These are phyloP conservation scores for Boletellus deceptivus DNA, from an alignment of 1,284 basidiomycete species.

Conservation along the genomic window DNA sequence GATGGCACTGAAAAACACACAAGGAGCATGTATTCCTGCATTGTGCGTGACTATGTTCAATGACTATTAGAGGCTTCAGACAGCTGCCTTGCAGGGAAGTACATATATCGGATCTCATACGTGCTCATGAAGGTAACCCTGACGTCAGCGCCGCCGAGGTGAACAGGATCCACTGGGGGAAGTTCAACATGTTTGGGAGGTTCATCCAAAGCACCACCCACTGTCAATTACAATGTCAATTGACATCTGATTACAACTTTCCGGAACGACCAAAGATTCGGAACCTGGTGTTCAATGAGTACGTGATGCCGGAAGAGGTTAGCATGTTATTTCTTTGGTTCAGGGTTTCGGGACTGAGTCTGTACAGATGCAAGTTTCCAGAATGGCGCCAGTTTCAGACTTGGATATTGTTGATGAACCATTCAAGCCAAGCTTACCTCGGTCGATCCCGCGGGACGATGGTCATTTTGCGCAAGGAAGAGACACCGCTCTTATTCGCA, in stretches of 20 bases:
- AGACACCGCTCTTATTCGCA: conserved; percentile 35
- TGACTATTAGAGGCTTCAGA: conserved; percentile 13
- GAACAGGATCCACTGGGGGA: conserved; percentile 78
- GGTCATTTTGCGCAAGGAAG: conserved; percentile 32
- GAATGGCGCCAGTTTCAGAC: conserved; percentile 50
- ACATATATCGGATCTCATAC: conserved; percentile 78
- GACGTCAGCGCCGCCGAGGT: conserved; percentile 60
- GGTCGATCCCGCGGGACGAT: conserved; percentile 33
- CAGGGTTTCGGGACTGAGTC: conserved; percentile 4
- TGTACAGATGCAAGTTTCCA: conserved; percentile 54
- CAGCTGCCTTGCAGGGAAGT: conserved; percentile 58
- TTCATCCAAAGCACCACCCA: conserved; percentile 69
- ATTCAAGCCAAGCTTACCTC: conserved; percentile 33
- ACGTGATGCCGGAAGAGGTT: conserved; percentile 66
- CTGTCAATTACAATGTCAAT: conserved; percentile 70
- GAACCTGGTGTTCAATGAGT: conserved; percentile 49
- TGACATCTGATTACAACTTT: conserved; percentile 57
- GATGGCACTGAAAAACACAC: conserved; percentile 73
- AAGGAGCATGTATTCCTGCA: conserved; percentile 78
- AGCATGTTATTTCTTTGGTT: conserved; percentile 14
- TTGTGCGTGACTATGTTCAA: conserved; percentile 48
- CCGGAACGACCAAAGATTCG: conserved; percentile 48
- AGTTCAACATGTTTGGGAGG: conserved; percentile 80
- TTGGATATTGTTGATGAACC: conserved; percentile 41
- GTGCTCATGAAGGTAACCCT: conserved; percentile 72